These are phyloP conservation scores for Scedosporium boydii DNA, from an alignment of 2,329 filamentous ascomycete species.

Conservation along the genomic window DNA sequence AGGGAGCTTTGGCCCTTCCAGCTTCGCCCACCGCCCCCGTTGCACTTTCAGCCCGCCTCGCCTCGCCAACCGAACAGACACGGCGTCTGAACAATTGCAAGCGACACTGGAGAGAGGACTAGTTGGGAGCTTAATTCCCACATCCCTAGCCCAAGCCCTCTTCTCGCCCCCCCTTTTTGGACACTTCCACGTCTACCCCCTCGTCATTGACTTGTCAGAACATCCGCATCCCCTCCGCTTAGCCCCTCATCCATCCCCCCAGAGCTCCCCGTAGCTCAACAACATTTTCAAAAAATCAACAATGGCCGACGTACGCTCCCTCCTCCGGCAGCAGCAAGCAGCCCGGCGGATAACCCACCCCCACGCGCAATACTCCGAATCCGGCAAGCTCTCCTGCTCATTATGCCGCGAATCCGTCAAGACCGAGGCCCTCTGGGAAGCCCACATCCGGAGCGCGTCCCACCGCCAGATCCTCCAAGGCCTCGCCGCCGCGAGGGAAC, in stretches of 20 bases:
- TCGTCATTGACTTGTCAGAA: too few relatives aligned
- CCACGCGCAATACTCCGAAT: conserved; percentile 56
- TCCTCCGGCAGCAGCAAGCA: conserved; percentile 69
- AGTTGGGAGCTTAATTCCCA: neutral
- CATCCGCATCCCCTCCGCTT: neutral
- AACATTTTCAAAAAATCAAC: neutral
- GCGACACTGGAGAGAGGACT: neutral
- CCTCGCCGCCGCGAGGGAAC: conserved; percentile 9
- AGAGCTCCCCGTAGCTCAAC: neutral
- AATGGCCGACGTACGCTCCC: conserved; percentile 73
- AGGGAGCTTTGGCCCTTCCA: conserved; percentile 3
- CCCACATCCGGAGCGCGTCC: conserved; percentile 41
- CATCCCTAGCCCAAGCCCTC: neutral
- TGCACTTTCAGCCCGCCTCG: neutral
- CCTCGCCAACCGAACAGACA: neutral
- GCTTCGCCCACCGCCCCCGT: neutral
- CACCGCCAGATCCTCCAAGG: conserved; percentile 32
- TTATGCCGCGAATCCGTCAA: conserved; percentile 57
- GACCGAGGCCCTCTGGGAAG: conserved; percentile 57
- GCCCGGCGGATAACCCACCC: conserved; percentile 64
- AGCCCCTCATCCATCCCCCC: neutral
- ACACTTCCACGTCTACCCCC: neutral
- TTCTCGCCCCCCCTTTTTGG: conserved; percentile 4
- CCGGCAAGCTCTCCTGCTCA: conserved; percentile 58
- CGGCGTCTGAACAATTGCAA: neutral